Conservation (phyloP, 2,329 filamentous ascomycete genomes). For the Plectosphaerella plurivora region DNA sequence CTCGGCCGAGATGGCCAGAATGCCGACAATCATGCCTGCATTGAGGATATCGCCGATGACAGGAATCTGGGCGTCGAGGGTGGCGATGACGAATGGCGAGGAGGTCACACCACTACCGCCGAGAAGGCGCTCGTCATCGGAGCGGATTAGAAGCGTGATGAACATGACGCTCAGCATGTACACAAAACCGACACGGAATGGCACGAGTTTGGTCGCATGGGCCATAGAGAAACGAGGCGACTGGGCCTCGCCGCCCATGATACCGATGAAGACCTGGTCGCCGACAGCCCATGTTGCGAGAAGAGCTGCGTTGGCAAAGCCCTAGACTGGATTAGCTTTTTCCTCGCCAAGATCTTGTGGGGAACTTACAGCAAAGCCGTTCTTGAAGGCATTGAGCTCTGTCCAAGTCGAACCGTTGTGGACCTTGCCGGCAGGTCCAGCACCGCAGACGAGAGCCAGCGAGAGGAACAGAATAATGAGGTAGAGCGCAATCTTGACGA, state of each 20-base stretch:
- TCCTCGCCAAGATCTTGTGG: not conserved
- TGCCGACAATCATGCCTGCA: not conserved
- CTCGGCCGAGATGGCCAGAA: not conserved
- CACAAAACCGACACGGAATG: not conserved
- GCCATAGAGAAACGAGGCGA: constrained; percentile 1
- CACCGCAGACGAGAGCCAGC: not conserved
- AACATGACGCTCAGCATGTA: constrained; percentile 1
- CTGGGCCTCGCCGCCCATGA: constrained; percentile 2
- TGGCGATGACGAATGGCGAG: not conserved
- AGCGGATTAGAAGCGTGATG: not conserved
- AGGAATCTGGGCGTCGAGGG: not conserved
- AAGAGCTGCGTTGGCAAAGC: not conserved
- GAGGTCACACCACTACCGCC: not conserved
- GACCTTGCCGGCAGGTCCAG: not conserved
- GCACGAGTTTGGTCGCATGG: constrained; percentile 2
- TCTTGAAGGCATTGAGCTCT: not conserved
- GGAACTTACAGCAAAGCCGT: not conserved
- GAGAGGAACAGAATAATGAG: constrained; percentile 1
- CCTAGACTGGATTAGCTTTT: too few species aligned
- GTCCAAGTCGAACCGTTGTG: not conserved
- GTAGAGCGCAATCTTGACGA: constrained; percentile 1
- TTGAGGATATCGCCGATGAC: too few species aligned
- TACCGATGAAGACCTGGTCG: constrained; percentile 2
- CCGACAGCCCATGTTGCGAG: not conserved
- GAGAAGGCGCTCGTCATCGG: not conserved